Conservation (phyloP, 306 rosid species). For the Elaeagnus macrophylla region DNA sequence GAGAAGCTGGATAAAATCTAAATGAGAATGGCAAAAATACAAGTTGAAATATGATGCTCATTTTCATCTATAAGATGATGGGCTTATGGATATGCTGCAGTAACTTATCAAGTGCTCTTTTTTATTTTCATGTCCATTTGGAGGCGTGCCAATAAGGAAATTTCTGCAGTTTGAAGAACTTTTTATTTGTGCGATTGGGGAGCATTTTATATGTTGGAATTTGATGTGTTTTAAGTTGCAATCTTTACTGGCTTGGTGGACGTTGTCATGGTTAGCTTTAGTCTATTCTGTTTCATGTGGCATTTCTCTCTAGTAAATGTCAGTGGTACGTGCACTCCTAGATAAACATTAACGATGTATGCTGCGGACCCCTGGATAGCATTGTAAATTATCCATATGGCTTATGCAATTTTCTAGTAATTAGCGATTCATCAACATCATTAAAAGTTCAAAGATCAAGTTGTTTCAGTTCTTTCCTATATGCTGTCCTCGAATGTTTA, state of each 20-base stretch:
- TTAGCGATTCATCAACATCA: neutral
- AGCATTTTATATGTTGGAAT: constrained; percentile 47
- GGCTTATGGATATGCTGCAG: constrained; percentile 43
- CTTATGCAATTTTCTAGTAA: neutral
- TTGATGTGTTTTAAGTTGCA: constrained; percentile 41
- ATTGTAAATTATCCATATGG: constrained; percentile 26
- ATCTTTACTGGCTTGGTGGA: constrained; percentile 47
- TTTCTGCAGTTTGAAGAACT: constrained; percentile 50
- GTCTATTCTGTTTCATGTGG: constrained; percentile 29
- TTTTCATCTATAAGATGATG: constrained; percentile 45
- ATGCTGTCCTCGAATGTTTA: too few relatives aligned
- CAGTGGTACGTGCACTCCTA: constrained; percentile 31
- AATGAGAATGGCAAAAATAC: constrained; percentile 18
- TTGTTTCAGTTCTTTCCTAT: too few relatives aligned
- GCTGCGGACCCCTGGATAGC: constrained; percentile 14
- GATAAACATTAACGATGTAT: constrained; percentile 26
- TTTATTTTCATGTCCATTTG: constrained; percentile 33
- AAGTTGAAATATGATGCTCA: constrained; percentile 30
- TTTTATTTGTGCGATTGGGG: constrained; percentile 50
- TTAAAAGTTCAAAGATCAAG: too few relatives aligned
- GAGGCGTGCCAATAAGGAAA: constrained; percentile 46
- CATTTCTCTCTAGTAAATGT: constrained; percentile 17
- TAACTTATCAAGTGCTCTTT: constrained; percentile 40
- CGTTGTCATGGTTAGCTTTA: constrained; percentile 31
- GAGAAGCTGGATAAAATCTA: constrained; percentile 87